These are phyloP conservation scores for Hirsutella rhossiliensis DNA, from an alignment of 2,329 filamentous ascomycete genomes.

Conservation along the genomic window DNA sequence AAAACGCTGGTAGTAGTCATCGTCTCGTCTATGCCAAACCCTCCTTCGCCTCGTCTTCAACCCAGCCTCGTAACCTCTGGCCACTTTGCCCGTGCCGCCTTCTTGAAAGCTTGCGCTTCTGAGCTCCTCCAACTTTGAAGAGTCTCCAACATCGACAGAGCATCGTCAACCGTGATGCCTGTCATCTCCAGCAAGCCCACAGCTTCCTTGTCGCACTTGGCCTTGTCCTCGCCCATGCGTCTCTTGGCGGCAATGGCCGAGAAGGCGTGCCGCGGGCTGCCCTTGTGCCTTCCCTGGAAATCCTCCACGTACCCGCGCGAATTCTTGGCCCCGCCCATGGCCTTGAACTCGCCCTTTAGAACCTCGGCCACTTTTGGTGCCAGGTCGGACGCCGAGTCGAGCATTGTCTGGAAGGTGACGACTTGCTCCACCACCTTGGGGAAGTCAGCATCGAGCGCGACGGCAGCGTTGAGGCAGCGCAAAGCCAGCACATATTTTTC, in stretches of 20 bases:
- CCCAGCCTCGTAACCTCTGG: constrained; percentile 35
- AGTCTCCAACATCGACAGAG: constrained; percentile 29
- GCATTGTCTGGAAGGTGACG: constrained; percentile 53
- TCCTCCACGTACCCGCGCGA: constrained; percentile 54
- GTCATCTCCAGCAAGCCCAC: constrained; percentile 41
- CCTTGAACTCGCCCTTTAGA: constrained; percentile 55
- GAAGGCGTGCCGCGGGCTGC: constrained; percentile 50
- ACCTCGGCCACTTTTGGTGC: constrained; percentile 55
- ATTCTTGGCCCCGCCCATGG: constrained; percentile 43
- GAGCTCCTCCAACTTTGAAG: constrained; percentile 37
- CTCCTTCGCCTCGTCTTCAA: constrained; percentile 8
- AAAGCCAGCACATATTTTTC: constrained; percentile 82
- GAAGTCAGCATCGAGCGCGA: constrained; percentile 55
- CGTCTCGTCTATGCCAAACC: background rate
- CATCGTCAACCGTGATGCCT: constrained; percentile 41
- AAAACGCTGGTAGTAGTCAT: background rate
- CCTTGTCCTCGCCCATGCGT: constrained; percentile 44
- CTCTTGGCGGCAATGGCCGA: constrained; percentile 49
- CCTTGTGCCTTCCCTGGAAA: constrained; percentile 50
- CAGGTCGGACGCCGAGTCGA: constrained; percentile 45
- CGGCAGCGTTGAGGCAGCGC: constrained; percentile 67
- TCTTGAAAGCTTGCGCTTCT: constrained; percentile 34
- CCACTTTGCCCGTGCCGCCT: constrained; percentile 36
- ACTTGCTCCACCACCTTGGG: constrained; percentile 66
- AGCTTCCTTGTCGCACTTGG: constrained; percentile 50